Evolutionary conservation across 2,329 filamentous ascomycete species (phyloP).

Genomic region (Colletotrichum cordylinicola): DNA sequence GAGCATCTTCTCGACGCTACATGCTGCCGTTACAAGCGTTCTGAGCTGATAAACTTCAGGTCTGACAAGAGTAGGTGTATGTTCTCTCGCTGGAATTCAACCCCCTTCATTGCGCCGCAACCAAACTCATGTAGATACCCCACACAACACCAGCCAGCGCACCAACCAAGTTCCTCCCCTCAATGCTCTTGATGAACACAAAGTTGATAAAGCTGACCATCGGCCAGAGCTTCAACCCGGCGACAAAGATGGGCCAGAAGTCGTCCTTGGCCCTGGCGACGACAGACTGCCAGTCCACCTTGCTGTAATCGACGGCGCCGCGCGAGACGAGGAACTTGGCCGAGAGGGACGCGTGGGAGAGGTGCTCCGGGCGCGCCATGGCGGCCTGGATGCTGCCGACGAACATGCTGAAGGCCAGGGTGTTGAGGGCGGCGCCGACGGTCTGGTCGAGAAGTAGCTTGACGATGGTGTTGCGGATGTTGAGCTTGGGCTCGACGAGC

Average conservation of each 20-base stretch:
- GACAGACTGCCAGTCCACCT: constrained; percentile 51
- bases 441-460: constrained; percentile 76
- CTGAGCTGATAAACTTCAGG: not conserved
- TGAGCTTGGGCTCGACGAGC: constrained; percentile 57
- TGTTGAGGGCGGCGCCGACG: constrained; percentile 69
- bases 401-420: constrained; percentile 65
- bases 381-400: constrained; percentile 62
- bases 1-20: not conserved
- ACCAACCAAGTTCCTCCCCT: constrained; percentile 74
- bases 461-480: constrained; percentile 66
- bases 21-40: not conserved
- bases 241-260: constrained; percentile 68
- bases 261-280: constrained; percentile 54
- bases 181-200: constrained; percentile 70
- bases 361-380: constrained; percentile 42
- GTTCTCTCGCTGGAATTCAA: not conserved
- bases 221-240: constrained; percentile 76
- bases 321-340: constrained; percentile 34
- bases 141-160: constrained; percentile 74
- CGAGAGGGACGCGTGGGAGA: constrained; percentile 39
- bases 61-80: not conserved
- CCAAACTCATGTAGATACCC: constrained; percentile 77
- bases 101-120: constrained; percentile 41
- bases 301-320: constrained; percentile 46
- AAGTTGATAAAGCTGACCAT: constrained; percentile 74